phyloP scores from a whole-genome alignment of 176 grass and related monocot genomes.

The Dendrocalamus sinicus region DNA sequence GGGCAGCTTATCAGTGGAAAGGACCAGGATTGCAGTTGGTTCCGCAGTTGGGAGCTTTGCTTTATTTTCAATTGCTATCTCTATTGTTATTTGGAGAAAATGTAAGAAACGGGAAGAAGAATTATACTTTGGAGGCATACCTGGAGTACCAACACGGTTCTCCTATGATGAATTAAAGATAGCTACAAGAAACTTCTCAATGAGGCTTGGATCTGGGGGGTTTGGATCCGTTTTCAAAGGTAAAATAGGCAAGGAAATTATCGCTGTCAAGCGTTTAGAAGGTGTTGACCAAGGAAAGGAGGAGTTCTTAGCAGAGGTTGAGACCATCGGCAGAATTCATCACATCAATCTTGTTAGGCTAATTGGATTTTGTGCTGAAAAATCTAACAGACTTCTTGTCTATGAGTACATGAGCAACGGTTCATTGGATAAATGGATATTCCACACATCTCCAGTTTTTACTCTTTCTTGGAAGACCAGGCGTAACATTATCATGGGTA shows the following conservation, averaged over 20 bases:
- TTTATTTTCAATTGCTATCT: background rate
- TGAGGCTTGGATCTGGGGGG: background rate
- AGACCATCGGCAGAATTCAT: slow-evolving; percentile 4
- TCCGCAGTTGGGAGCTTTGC: background rate
- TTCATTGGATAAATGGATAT: slow-evolving; percentile 14
- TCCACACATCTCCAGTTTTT: background rate
- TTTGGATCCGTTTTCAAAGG: slow-evolving; percentile 7
- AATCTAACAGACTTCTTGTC: slow-evolving; percentile 3
- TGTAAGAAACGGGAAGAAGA: background rate
- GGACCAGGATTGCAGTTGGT: background rate
- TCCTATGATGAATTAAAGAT: background rate
- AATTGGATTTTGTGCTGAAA: slow-evolving; percentile 8
- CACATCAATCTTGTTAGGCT: background rate
- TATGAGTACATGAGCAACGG: slow-evolving; percentile 10
- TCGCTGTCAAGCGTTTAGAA: background rate
- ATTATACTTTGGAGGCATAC: background rate
- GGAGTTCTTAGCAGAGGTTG: slow-evolving; percentile 3
- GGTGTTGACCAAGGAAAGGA: background rate
- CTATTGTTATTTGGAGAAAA: background rate
- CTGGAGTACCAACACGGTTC: background rate
- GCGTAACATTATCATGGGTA: background rate
- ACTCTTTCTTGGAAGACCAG: background rate
- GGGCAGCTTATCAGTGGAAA: background rate
- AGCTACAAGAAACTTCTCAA: background rate
- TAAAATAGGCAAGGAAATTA: background rate